These are phyloP conservation scores for Mycena maculata DNA, from an alignment of 768 basidiomycete species.

Conservation along the genomic window DNA sequence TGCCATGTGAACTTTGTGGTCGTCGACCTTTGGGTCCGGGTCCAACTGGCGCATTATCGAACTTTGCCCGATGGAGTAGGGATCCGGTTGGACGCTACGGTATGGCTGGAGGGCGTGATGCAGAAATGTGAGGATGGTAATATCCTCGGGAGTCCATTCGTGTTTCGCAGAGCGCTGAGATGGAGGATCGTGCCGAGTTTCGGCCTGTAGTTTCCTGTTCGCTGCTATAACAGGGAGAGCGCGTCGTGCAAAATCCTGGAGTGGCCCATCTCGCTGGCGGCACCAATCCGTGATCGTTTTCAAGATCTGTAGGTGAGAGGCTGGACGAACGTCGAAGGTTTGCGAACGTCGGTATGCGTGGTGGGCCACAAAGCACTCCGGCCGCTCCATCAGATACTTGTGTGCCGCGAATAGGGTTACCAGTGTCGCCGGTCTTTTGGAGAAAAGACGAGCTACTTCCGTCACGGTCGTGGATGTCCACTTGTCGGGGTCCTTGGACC, in stretches of 20 bases:
- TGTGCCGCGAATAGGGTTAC: conserved; percentile 64
- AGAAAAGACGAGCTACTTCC: conserved; percentile 62
- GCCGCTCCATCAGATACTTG: conserved; percentile 68
- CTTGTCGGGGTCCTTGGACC: conserved; percentile 55
- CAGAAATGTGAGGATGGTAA: conserved; percentile 69
- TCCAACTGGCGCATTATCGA: conserved; percentile 70
- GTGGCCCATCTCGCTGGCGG: conserved; percentile 48
- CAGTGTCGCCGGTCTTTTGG: conserved; percentile 46
- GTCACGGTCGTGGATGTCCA: conserved; percentile 69
- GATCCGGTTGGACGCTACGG: conserved; percentile 68
- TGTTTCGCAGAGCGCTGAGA: conserved; percentile 42
- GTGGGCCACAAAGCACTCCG: conserved; percentile 65
- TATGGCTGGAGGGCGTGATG: conserved; percentile 60
- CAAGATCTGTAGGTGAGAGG: conserved; percentile 64
- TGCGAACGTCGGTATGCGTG: conserved; percentile 59
- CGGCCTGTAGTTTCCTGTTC: conserved; percentile 43
- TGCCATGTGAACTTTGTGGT: conserved; percentile 55
- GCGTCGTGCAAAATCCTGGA: conserved; percentile 64
- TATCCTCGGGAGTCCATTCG: conserved; percentile 65
- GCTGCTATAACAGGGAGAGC: conserved; percentile 55
- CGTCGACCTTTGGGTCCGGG: conserved; percentile 48
- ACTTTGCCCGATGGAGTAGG: conserved; percentile 64
- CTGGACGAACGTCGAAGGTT: conserved; percentile 73
- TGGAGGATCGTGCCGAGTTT: conserved; percentile 48
- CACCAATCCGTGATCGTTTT: conserved; percentile 61